Percentiles rank a stretch among this genome's conserved stretches.
Evolutionary conservation across 306 rosid species (phyloP).

Genomic region (Rubus parviflorus): DNA sequence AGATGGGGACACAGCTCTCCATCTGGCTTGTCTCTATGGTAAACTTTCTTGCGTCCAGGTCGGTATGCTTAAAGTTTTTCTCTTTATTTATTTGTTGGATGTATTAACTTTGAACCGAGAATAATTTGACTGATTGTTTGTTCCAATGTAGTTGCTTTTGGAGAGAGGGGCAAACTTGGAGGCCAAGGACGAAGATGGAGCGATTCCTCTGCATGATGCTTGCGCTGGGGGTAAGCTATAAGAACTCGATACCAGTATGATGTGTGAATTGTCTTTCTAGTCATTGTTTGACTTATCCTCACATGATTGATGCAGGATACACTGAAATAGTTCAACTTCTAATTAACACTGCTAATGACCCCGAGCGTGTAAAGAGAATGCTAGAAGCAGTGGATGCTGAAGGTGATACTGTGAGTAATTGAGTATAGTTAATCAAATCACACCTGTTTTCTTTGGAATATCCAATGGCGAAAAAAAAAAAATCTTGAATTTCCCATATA

Average conservation of each 20-base stretch:
- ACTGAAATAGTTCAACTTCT: slow-evolving; percentile 69
- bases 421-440: slow-evolving; percentile 23
- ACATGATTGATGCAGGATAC: slow-evolving; percentile 50
- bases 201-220: slow-evolving; percentile 89
- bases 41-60: slow-evolving; percentile 75
- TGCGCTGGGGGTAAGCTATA: slow-evolving; percentile 80
- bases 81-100: not conserved
- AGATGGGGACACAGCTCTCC: slow-evolving; percentile 94
- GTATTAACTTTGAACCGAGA: slow-evolving; percentile 2
- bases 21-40: slow-evolving; percentile 88
- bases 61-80: not conserved
- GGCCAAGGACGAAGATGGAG: slow-evolving; percentile 83
- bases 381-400: slow-evolving; percentile 79
- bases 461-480: not conserved
- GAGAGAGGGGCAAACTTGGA: slow-evolving; percentile 83
- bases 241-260: not conserved
- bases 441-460: slow-evolving; percentile 1
- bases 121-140: slow-evolving; percentile 6
- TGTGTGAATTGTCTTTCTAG: not conserved
- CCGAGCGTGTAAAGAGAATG: slow-evolving; percentile 64
- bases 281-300: not conserved
- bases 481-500: not conserved
- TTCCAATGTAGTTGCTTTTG: slow-evolving; percentile 60
- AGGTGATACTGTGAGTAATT: slow-evolving; percentile 75
- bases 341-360: slow-evolving; percentile 45